These are phyloP conservation scores for Paraphaeosphaeria sporulosa DNA, from an alignment of 2,329 filamentous ascomycete genomes.

Conservation along the genomic window DNA sequence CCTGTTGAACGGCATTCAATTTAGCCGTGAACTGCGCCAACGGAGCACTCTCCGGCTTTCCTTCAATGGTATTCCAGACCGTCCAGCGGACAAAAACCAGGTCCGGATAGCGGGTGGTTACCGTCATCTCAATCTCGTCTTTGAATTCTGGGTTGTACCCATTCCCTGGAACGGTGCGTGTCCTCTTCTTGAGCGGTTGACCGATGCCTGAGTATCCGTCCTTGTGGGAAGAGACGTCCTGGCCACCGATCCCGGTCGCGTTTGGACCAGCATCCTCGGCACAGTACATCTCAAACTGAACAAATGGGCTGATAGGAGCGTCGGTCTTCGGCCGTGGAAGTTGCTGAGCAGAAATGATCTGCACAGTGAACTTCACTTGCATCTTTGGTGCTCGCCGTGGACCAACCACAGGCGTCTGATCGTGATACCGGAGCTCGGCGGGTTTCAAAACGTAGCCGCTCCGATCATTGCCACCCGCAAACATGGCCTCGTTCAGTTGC, in stretches of 20 bases:
- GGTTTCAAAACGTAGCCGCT: conserved; percentile 96
- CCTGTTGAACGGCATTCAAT: conserved; percentile 85
- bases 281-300: conserved; percentile 94
- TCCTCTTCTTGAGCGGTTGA: conserved; percentile 78
- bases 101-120: conserved; percentile 94
- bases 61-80: conserved; percentile 85
- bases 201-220: conserved; percentile 71
- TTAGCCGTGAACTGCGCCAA: conserved; percentile 94
- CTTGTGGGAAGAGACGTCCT: conserved; percentile 68
- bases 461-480: conserved; percentile 83
- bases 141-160: conserved; percentile 93
- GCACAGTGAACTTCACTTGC: conserved; percentile 82
- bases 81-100: conserved; percentile 93
- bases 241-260: conserved; percentile 70
- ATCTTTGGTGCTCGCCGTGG: conserved; percentile 76
- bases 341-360: conserved; percentile 93
- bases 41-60: conserved; percentile 69
- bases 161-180: conserved; percentile 82
- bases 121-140: conserved; percentile 77
- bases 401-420: conserved; percentile 52
- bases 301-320: conserved; percentile 85
- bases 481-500: conserved; percentile 98
- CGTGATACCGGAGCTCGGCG: conserved; percentile 71
- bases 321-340: conserved; percentile 82
- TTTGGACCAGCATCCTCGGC: conserved; percentile 89